A percentile compares a stretch with the other conserved stretches of the same genome.
phyloP scores from a whole-genome alignment of 2,329 filamentous ascomycete genomes.

The Escovopsis sp. region DNA sequence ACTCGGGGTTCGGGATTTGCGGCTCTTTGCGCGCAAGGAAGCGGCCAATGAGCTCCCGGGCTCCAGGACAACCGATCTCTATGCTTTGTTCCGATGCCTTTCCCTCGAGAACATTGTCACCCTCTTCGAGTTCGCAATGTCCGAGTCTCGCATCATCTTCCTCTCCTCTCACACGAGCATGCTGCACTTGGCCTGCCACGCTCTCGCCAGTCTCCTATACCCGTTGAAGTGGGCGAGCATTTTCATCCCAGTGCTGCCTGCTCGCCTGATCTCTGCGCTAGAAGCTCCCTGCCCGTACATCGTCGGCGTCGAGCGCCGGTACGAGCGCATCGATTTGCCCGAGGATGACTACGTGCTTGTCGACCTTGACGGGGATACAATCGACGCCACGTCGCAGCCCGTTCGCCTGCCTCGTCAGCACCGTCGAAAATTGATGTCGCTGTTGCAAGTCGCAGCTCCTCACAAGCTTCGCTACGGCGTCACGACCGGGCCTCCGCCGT shows the following conservation, averaged over 20 bases:
- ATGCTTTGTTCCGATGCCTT: conserved; percentile 77
- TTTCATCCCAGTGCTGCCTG: conserved; percentile 82
- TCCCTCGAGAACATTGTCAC: conserved; percentile 86
- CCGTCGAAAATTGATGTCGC: conserved; percentile 72
- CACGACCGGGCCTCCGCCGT: conserved; percentile 73
- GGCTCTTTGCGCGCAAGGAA: conserved; percentile 85
- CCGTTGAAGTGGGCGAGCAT: conserved; percentile 88
- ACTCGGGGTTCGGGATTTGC: conserved; percentile 73
- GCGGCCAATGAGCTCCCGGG: conserved; percentile 86
- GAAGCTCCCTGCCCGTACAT: conserved; percentile 96
- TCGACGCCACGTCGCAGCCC: conserved; percentile 72
- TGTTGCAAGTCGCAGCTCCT: conserved; percentile 80
- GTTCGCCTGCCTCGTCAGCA: conserved; percentile 72
- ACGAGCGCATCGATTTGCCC: conserved; percentile 72
- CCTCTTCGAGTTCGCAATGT: conserved; percentile 82
- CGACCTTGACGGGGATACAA: conserved; percentile 79
- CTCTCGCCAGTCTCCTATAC: conserved; percentile 74
- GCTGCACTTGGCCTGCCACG: conserved; percentile 83
- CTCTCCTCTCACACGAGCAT: conserved; percentile 92
- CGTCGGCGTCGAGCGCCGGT: conserved; percentile 84
- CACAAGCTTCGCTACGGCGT: conserved; percentile 82
- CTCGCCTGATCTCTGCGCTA: conserved; percentile 73
- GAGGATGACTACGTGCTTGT: conserved; percentile 94
- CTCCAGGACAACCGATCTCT: conserved; percentile 80
- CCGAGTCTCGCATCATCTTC: conserved; percentile 90